These are phyloP conservation scores for Erodium maritimum DNA, from an alignment of 345 rosid species.

Conservation along the genomic window DNA sequence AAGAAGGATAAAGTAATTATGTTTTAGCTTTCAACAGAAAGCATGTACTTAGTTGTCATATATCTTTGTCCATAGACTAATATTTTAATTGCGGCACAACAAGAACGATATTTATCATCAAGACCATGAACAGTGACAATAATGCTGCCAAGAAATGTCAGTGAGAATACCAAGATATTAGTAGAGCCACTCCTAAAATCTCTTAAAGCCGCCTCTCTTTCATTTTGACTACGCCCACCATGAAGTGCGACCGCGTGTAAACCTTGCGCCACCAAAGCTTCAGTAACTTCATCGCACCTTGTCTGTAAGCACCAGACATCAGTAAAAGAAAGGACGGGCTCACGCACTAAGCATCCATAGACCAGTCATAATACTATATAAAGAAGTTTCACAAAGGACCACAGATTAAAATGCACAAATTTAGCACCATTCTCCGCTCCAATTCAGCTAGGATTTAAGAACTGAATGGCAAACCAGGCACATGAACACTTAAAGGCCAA, in stretches of 20 bases:
- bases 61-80: neutral
- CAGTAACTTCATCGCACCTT: constrained; percentile 28
- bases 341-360: constrained; percentile 3
- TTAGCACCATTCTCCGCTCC: too few relatives aligned
- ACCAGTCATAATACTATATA: too few relatives aligned
- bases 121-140: neutral
- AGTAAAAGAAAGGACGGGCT: constrained; percentile 4
- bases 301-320: constrained; percentile 8
- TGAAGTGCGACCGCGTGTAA: constrained; percentile 30
- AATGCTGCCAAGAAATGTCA: neutral
- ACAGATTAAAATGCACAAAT: too few relatives aligned
- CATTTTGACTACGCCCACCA: constrained; percentile 34
- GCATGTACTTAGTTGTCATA: neutral
- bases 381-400: too few relatives aligned
- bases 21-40: neutral
- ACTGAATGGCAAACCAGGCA: too few relatives aligned
- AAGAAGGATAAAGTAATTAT: too few relatives aligned
- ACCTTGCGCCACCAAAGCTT: constrained; percentile 32
- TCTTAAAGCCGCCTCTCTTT: constrained; percentile 29
- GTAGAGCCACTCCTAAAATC: constrained; percentile 28
- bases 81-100: neutral
- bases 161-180: constrained; percentile 20
- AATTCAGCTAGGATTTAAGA: too few relatives aligned
- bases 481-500: too few relatives aligned
- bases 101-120: neutral